Conservation (phyloP, 2,329 filamentous ascomycete genomes). For the Ascochyta fabae region DNA sequence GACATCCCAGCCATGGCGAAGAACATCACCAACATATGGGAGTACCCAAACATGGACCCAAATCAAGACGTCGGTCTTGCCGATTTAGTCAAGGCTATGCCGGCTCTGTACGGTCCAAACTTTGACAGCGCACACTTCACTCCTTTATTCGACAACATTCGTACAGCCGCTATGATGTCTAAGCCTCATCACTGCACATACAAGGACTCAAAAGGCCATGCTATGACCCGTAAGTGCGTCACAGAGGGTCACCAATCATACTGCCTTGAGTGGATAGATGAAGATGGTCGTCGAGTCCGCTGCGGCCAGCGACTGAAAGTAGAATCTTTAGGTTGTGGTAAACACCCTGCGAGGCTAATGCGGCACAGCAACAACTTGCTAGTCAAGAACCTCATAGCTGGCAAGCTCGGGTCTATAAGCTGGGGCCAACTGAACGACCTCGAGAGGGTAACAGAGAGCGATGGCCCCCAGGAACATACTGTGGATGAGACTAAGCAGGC, state of each 20-base stretch:
- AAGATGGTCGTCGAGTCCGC: not conserved
- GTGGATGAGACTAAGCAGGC: not conserved
- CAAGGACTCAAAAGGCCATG: not conserved
- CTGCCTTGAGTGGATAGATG: not conserved
- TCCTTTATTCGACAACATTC: not conserved
- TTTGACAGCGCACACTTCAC: not conserved
- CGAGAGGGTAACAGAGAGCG: not conserved
- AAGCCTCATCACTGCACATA: slow-evolving; percentile 5
- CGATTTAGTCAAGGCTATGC: not conserved
- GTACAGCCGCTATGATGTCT: not conserved
- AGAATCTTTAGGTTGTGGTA: not conserved
- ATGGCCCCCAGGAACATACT: no score
- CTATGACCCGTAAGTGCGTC: not conserved
- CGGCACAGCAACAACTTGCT: not conserved
- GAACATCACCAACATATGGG: not conserved
- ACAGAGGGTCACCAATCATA: not conserved
- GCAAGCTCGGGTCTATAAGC: not conserved
- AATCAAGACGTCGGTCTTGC: not conserved
- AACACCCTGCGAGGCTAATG: not conserved
- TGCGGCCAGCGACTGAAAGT: not conserved
- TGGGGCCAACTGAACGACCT: not conserved
- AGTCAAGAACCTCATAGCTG: not conserved
- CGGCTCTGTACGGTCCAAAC: not conserved
- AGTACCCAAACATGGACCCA: not conserved
- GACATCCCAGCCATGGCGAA: not conserved